phyloP scores from a whole-genome alignment of 371 early-diverging fungal genomes.

The Syncephalastrum sp. region DNA sequence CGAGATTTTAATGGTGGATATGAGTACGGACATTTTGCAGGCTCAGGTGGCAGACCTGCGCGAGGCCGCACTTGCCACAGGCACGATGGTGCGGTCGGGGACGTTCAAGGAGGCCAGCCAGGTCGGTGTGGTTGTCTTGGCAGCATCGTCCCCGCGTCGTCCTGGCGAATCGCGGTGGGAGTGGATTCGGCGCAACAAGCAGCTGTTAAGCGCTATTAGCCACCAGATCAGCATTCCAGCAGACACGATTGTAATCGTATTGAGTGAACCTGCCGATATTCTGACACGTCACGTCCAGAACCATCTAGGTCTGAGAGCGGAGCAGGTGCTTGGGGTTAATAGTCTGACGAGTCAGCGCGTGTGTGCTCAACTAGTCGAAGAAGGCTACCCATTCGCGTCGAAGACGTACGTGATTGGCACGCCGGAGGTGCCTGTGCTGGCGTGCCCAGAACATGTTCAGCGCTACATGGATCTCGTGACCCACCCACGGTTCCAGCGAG shows the following conservation, averaged over 20 bases:
- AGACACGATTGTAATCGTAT: conserved; percentile 61
- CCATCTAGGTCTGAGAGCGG: conserved; percentile 61
- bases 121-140: conserved; percentile 21
- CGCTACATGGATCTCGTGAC: conserved; percentile 49
- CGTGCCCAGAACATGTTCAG: conserved; percentile 63
- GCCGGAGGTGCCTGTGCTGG: conserved; percentile 67
- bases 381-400: background rate
- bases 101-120: conserved; percentile 59
- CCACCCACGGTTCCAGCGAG: conserved; percentile 61
- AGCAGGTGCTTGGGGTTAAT: conserved; percentile 81
- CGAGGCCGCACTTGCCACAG: conserved; percentile 63
- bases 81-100: conserved; percentile 54
- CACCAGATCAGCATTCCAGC: conserved; percentile 67
- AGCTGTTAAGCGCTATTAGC: conserved; percentile 64
- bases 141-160: conserved; percentile 19
- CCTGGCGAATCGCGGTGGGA: conserved; percentile 26
- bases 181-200: conserved; percentile 71
- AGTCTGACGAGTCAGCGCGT: conserved; percentile 59
- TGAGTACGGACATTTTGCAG: conserved; percentile 51
- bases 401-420: conserved; percentile 71
- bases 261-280: conserved; percentile 80
- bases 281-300: conserved; percentile 74
- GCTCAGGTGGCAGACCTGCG: conserved; percentile 76
- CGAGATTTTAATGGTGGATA: conserved; percentile 70
- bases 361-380: conserved; percentile 41